Evolutionary conservation across 371 early-diverging fungal species (phyloP).

Genomic region (Mucor saturninus): DNA sequence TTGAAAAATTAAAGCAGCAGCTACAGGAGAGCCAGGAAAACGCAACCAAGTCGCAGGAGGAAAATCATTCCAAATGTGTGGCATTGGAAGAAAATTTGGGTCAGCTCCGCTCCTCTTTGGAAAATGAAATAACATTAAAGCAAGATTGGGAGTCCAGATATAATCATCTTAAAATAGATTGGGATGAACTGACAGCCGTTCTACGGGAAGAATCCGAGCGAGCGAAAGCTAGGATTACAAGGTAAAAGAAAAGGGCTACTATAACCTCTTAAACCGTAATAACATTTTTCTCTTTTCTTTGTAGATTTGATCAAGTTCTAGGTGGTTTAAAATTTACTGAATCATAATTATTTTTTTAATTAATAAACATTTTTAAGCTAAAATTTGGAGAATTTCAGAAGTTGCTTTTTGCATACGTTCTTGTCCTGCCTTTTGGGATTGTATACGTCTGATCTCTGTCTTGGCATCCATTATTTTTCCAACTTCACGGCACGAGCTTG

Average conservation of each 20-base stretch:
- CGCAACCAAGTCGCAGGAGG: slow-evolving; percentile 5
- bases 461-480: slow-evolving; percentile 42
- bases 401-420: slow-evolving; percentile 32
- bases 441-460: slow-evolving; percentile 19
- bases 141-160: slow-evolving; percentile 22
- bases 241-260: slow-evolving; percentile 12
- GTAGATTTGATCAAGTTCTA: slow-evolving; percentile 31
- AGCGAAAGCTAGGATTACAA: slow-evolving; percentile 30
- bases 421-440: slow-evolving; percentile 17
- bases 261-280: background rate
- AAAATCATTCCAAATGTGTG: background rate
- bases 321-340: slow-evolving; percentile 15
- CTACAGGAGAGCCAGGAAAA: slow-evolving; percentile 10
- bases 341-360: background rate
- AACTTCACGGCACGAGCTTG: slow-evolving; percentile 36
- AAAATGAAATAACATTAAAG: slow-evolving; percentile 11
- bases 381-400: slow-evolving; percentile 22
- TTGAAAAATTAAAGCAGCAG: slow-evolving; percentile 15
- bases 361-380: slow-evolving; percentile 10
- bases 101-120: slow-evolving; percentile 9
- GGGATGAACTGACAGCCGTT: slow-evolving; percentile 29
- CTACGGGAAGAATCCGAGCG: slow-evolving; percentile 32
- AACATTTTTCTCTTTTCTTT: background rate
- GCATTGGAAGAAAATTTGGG: slow-evolving; percentile 5
- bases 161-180: slow-evolving; percentile 29